A percentile compares a stretch with the other conserved stretches of the same genome.
phyloP scores from a whole-genome alignment of 768 basidiomycete genomes.

The Lactifluus piperatus region DNA sequence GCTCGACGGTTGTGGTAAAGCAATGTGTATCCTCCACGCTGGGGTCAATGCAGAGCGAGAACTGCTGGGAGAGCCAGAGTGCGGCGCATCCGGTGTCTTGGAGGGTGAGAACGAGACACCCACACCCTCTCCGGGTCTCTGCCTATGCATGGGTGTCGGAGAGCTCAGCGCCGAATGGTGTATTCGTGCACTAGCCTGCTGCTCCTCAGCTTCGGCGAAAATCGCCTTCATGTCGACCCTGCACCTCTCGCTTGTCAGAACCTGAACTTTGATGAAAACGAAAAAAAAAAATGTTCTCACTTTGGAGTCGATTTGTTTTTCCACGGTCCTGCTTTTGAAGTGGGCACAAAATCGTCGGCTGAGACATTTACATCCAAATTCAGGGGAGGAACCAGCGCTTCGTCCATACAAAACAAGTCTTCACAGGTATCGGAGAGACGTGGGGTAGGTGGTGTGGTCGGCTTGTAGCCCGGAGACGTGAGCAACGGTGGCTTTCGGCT shows the following conservation, averaged over 20 bases:
- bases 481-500: slow-evolving; percentile 27
- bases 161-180: slow-evolving; percentile 13
- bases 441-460: slow-evolving; percentile 21
- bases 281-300: slow-evolving; percentile 31
- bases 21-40: not conserved
- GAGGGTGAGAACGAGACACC: slow-evolving; percentile 10
- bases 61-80: not conserved
- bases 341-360: not conserved
- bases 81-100: slow-evolving; percentile 4
- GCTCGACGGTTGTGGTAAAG: not conserved
- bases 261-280: not conserved
- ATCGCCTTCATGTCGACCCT: slow-evolving; percentile 81
- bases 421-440: slow-evolving; percentile 34
- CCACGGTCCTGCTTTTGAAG: slow-evolving; percentile 26
- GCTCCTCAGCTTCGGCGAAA: slow-evolving; percentile 64
- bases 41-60: not conserved
- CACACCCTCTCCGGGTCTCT: slow-evolving; percentile 9
- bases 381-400: slow-evolving; percentile 32
- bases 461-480: slow-evolving; percentile 24
- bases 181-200: slow-evolving; percentile 17
- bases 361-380: slow-evolving; percentile 18
- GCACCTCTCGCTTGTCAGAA: not conserved
- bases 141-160: not conserved
- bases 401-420: slow-evolving; percentile 83
- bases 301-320: slow-evolving; percentile 34